Conservation (phyloP, 371 early-diverging fungal genomes). For the Circinella umbellata region DNA sequence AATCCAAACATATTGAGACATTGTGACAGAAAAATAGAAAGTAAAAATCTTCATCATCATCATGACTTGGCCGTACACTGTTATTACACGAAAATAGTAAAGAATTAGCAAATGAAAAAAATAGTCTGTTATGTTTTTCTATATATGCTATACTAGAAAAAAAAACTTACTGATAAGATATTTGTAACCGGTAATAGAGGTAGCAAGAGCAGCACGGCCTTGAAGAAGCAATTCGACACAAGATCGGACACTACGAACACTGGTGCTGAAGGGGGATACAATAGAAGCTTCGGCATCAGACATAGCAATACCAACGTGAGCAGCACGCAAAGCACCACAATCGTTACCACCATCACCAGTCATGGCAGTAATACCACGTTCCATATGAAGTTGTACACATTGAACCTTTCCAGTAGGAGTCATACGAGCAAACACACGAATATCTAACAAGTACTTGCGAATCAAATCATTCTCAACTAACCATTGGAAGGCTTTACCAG, state of each 20-base stretch:
- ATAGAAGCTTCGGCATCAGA: conserved; percentile 87
- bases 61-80: conserved; percentile 78
- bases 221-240: conserved; percentile 78
- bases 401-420: conserved; percentile 74
- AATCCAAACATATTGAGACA: conserved; percentile 69
- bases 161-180: conserved; percentile 53
- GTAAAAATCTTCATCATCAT: conserved; percentile 67
- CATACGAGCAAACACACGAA: conserved; percentile 82
- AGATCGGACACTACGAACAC: conserved; percentile 65
- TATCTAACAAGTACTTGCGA: conserved; percentile 54
- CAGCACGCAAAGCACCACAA: conserved; percentile 90
- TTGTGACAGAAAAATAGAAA: conserved; percentile 61
- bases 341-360: conserved; percentile 98
- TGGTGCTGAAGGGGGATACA: conserved; percentile 86
- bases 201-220: conserved; percentile 79
- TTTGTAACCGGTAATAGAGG: conserved; percentile 78
- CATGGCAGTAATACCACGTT: conserved; percentile 80
- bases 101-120: conserved; percentile 21
- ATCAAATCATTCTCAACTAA: conserved; percentile 49
- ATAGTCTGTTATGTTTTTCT: neutral
- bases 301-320: conserved; percentile 92
- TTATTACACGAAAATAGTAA: neutral
- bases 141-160: too few relatives aligned
- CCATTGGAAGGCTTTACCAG: conserved; percentile 72
- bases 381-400: conserved; percentile 80